These are phyloP conservation scores for Coemansia sp. DNA, from an alignment of 192 early-diverging fungal species.

Conservation along the genomic window DNA sequence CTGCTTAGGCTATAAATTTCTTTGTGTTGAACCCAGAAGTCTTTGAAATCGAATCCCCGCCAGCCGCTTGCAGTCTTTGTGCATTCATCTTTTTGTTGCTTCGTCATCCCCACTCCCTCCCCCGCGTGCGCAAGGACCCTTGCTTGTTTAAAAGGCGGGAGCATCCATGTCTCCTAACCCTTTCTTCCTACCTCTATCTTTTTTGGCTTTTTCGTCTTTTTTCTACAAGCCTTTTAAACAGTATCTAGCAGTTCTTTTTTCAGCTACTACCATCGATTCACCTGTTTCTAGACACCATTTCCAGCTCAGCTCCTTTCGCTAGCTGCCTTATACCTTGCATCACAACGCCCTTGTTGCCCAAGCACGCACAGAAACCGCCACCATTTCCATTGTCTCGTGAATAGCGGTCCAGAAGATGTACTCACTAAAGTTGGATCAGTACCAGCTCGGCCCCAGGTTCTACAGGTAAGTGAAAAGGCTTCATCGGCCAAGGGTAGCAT, in stretches of 20 bases:
- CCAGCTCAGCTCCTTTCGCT: no score
- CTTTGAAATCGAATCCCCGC: no score
- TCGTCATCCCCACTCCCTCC: neutral
- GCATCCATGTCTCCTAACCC: no score
- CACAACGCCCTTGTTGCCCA: neutral
- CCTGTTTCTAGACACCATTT: neutral
- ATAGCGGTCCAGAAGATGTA: conserved; percentile 9
- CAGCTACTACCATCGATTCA: neutral
- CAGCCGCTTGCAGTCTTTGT: neutral
- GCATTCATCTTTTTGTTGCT: neutral
- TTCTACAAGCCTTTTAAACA: neutral
- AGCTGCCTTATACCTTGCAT: no score
- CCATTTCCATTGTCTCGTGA: neutral
- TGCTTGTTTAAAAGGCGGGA: neutral
- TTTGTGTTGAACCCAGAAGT: no score
- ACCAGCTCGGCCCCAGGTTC: conserved; percentile 43
- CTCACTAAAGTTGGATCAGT: conserved; percentile 30
- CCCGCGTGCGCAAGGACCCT: no score
- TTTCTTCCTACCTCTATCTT: neutral
- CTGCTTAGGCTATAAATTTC: no score
- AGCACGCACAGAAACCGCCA: neutral
- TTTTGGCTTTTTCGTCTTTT: neutral
- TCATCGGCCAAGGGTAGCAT: neutral
- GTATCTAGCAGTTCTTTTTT: neutral
- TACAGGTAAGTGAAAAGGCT: conserved; percentile 29